Percentiles rank a stretch among this genome's conserved stretches.
These are phyloP conservation scores for Cladosporium sp. DNA, from an alignment of 2,329 filamentous ascomycete species.

Conservation along the genomic window DNA sequence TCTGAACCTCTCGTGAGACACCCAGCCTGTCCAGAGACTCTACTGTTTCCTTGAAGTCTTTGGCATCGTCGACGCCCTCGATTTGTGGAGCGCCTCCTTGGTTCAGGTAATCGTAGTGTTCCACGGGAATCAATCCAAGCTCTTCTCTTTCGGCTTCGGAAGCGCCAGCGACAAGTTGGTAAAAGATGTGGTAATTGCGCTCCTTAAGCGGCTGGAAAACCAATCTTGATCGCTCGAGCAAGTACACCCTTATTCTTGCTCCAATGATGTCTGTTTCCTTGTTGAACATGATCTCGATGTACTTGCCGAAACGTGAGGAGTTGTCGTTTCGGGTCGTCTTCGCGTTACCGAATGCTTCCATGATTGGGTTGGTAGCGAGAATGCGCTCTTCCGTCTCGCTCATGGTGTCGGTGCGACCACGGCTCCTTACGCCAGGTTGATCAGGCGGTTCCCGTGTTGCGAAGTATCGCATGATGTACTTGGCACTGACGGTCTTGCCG, in stretches of 20 bases:
- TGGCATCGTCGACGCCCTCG: slow-evolving; percentile 92
- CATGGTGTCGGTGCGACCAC: slow-evolving; percentile 76
- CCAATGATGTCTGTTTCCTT: slow-evolving; percentile 93
- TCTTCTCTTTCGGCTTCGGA: slow-evolving; percentile 79
- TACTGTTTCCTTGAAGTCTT: slow-evolving; percentile 86
- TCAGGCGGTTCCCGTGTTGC: slow-evolving; percentile 94
- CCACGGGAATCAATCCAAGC: slow-evolving; percentile 74
- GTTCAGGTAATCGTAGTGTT: slow-evolving; percentile 94
- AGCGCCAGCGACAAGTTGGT: slow-evolving; percentile 92
- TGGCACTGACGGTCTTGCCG: slow-evolving; percentile 97
- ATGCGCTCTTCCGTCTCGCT: slow-evolving; percentile 99
- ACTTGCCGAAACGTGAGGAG: slow-evolving; percentile 98
- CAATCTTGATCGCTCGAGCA: slow-evolving; percentile 90
- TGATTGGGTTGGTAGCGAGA: slow-evolving; percentile 95
- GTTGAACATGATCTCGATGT: slow-evolving; percentile 99
- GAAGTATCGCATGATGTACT: slow-evolving; percentile 99
- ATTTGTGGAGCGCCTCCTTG: slow-evolving; percentile 90
- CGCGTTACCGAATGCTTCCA: slow-evolving; percentile 99
- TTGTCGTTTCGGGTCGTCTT: slow-evolving; percentile 99
- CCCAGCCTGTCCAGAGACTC: slow-evolving; percentile 86
- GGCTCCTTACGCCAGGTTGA: slow-evolving; percentile 74
- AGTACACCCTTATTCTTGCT: slow-evolving; percentile 93
- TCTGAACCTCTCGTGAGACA: slow-evolving; percentile 71
- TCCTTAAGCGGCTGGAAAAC: slow-evolving; percentile 98
- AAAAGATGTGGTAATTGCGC: slow-evolving; percentile 98